Evolutionary conservation across 805 yeast species (phyloP), one percentile per base, ranked within the genome.

Genomic region (Pichia pseudocactophila): DNA sequence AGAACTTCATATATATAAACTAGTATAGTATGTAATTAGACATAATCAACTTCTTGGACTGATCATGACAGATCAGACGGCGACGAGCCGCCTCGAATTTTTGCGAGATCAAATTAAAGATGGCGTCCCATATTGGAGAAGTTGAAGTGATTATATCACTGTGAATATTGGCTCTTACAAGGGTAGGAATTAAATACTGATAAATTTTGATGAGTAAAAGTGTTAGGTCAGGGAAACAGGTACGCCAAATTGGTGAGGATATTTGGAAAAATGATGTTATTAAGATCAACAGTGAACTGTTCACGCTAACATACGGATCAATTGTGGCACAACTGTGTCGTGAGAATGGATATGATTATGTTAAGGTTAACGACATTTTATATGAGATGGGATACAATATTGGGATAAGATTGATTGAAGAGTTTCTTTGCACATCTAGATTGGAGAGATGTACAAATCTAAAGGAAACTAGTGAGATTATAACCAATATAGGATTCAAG

Each of bases 351-450:
- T 71, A 76, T 49, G 84, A 89, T 60, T 89, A 86, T 59, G 58
- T 56, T 7, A 80, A 80, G 54, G 96, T 92, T 44, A 92, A 92
- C 57, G 67, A 69, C 40, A 95, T 90, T 57, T 69, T 92, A 39
- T 95, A 81, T 54, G 75, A 77, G 49, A 90, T 92, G 97, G 98
- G 98, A 1, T 86, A 89, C 61, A 88, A 85, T 58, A 92, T 92
- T 33, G 98, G 98, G 1, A 66, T 88, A 37, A 68, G 98, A 49
- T 62, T 92, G 45, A 85, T 92, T 39, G 98, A 92, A 56, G 98
- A 92, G 58, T 87, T 90, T 55, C 68, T 92, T 33, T 94, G 96
- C 26, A 79, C 82, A 55, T 80, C 96, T 0, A 89, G 86, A n/a
- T 70, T 82, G 1, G 82, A 85, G 32, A 69, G 98, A 46, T 92